Conservation (phyloP, 1,284 basidiomycete species). For the Heterobasidion irregulare region DNA sequence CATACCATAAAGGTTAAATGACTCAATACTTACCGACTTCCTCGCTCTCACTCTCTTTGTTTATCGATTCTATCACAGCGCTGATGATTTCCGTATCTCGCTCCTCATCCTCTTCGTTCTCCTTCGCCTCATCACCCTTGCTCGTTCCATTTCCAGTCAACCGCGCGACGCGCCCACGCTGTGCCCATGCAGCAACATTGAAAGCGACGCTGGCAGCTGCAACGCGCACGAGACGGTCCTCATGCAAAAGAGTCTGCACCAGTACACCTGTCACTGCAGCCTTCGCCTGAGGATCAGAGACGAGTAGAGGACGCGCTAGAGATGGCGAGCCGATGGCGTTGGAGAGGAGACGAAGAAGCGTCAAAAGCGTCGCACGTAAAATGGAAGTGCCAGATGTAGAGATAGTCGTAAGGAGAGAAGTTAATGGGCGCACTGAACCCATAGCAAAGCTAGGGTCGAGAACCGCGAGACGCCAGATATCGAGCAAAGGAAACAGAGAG, state of each 20-base stretch:
- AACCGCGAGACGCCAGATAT: slow-evolving; percentile 77
- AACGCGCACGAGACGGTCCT: slow-evolving; percentile 59
- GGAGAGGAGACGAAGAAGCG: slow-evolving; percentile 63
- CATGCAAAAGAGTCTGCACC: slow-evolving; percentile 29
- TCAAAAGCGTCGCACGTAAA: slow-evolving; percentile 48
- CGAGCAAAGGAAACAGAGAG: slow-evolving; percentile 74
- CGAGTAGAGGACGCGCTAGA: slow-evolving; percentile 46
- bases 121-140: slow-evolving; percentile 15
- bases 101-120: slow-evolving; percentile 51
- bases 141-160: slow-evolving; percentile 23
- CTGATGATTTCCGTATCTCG: slow-evolving; percentile 81
- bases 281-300: slow-evolving; percentile 13
- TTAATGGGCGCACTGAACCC: slow-evolving; percentile 34
- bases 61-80: slow-evolving; percentile 70
- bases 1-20: too few species aligned
- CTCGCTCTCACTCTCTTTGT: slow-evolving; percentile 61
- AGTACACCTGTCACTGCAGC: slow-evolving; percentile 31
- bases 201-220: slow-evolving; percentile 80
- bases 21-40: slow-evolving; percentile 80
- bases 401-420: slow-evolving; percentile 28
- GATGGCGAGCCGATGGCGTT: slow-evolving; percentile 58
- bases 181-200: slow-evolving; percentile 61
- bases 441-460: slow-evolving; percentile 40
- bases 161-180: slow-evolving; percentile 45
- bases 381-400: slow-evolving; percentile 14